phyloP scores from a whole-genome alignment of 2,329 filamentous ascomycete species.

The Harringtonia aguacate region DNA sequence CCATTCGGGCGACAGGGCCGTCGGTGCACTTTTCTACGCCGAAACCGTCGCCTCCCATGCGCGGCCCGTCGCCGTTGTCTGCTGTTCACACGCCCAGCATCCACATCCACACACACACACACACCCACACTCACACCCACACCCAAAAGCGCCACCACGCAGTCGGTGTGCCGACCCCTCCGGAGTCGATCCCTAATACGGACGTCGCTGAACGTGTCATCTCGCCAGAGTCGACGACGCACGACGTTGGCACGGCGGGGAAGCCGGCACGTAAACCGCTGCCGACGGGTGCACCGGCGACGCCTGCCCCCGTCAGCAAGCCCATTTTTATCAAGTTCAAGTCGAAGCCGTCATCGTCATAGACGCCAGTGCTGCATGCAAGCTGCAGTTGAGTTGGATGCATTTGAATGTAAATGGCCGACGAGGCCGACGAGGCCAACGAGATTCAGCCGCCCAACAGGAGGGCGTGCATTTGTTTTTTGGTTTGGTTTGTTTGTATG shows the following conservation, averaged over 20 bases:
- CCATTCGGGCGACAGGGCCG: constrained; percentile 5
- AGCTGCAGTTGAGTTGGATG: too few species aligned
- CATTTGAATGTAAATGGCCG: too few species aligned
- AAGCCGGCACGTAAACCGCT: constrained; percentile 12
- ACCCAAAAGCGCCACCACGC: neutral
- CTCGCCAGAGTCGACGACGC: too few species aligned
- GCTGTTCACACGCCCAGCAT: too few species aligned
- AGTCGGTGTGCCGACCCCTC: neutral
- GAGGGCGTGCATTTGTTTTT: neutral
- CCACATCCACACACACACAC: too few species aligned
- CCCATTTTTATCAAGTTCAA: constrained; percentile 13
- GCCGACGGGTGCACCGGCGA: constrained; percentile 4
- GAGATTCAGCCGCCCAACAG: too few species aligned
- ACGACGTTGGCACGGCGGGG: too few species aligned
- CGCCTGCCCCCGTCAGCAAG: constrained; percentile 4
- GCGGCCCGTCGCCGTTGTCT: too few species aligned
- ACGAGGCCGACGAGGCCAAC: too few species aligned
- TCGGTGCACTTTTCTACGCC: neutral
- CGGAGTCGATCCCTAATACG: neutral
- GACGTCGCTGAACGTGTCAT: too few species aligned
- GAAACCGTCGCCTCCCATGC: too few species aligned
- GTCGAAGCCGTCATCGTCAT: constrained; percentile 7
- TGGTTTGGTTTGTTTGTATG: neutral
- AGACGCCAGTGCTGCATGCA: too few species aligned
- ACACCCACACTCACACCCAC: neutral